phyloP scores from a whole-genome alignment of 176 grass and related monocot species.

The Hordeum vulgare region DNA sequence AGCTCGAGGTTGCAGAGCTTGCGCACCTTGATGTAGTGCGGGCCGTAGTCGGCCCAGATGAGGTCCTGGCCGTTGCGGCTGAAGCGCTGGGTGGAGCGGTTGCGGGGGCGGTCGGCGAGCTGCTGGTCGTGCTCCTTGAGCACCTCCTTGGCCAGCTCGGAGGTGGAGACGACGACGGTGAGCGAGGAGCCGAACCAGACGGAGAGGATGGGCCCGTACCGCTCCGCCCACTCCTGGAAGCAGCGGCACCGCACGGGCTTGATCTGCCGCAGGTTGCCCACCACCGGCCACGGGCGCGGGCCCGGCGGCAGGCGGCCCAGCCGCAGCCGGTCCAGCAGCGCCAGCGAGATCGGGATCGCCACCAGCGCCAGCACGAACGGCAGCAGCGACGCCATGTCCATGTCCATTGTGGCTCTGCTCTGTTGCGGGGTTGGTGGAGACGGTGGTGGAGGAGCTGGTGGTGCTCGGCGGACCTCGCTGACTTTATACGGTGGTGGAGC shows the following conservation, averaged over 20 bases:
- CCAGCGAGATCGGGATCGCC: slow-evolving; percentile 33
- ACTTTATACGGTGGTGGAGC: slow-evolving; percentile 27
- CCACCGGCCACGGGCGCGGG: slow-evolving; percentile 60
- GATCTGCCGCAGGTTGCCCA: slow-evolving; percentile 75
- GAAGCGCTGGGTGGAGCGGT: slow-evolving; percentile 59
- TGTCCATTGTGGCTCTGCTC: slow-evolving; percentile 22
- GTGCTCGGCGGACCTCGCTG: neutral
- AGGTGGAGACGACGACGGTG: slow-evolving; percentile 64
- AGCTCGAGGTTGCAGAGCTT: slow-evolving; percentile 94
- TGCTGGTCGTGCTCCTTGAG: slow-evolving; percentile 82
- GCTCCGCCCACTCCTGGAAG: slow-evolving; percentile 67
- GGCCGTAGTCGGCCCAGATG: slow-evolving; percentile 88
- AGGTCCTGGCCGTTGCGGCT: slow-evolving; percentile 80
- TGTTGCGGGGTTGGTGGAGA: slow-evolving; percentile 18
- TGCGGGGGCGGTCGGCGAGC: slow-evolving; percentile 61
- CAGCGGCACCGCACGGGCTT: slow-evolving; percentile 67
- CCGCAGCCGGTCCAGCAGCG: slow-evolving; percentile 32
- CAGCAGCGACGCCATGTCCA: slow-evolving; percentile 16
- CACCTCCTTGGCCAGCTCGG: slow-evolving; percentile 62
- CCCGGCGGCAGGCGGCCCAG: slow-evolving; percentile 51
- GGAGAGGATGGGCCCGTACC: slow-evolving; percentile 59
- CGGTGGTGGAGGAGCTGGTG: neutral
- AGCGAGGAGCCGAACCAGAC: slow-evolving; percentile 77
- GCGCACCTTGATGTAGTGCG: slow-evolving; percentile 88
- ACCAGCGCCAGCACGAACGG: slow-evolving; percentile 27